Evolutionary conservation across 1,284 basidiomycete species (phyloP).

Genomic region (Trametes hirsuta): DNA sequence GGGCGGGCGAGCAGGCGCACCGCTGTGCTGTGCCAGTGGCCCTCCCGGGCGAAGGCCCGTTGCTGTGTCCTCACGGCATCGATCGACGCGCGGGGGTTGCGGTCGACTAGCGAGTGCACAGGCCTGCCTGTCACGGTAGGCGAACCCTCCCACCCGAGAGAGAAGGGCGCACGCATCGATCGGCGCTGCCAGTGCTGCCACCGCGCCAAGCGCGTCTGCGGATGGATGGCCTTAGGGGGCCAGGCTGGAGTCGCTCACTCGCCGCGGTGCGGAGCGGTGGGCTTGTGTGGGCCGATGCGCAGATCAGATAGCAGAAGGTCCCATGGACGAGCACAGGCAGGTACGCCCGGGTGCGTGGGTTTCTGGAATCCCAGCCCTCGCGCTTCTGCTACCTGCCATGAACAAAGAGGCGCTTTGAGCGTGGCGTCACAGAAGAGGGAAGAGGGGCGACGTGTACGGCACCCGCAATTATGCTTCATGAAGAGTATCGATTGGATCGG

Average conservation of each 20-base stretch:
- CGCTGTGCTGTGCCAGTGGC: background rate
- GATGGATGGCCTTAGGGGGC: too few relatives aligned
- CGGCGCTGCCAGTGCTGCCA: too few relatives aligned
- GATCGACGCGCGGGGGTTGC: background rate
- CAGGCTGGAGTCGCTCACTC: background rate
- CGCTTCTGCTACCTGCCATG: background rate
- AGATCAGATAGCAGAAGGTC: slow-evolving; percentile 7
- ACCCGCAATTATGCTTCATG: background rate
- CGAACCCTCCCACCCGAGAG: too few relatives aligned
- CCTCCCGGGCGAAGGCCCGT: background rate
- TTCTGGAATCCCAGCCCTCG: background rate
- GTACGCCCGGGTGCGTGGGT: background rate
- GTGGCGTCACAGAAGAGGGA: background rate
- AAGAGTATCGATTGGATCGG: background rate
- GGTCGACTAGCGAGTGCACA: background rate
- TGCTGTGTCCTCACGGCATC: background rate
- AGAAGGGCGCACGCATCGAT: background rate
- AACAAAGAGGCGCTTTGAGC: background rate
- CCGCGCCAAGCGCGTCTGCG: too few relatives aligned
- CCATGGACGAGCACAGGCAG: slow-evolving; percentile 8
- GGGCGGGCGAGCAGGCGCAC: background rate
- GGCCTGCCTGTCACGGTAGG: too few relatives aligned
- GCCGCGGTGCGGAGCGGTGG: background rate
- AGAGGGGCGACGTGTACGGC: background rate
- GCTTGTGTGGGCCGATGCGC: background rate